Percentiles rank a stretch among this genome's conserved stretches.
Evolutionary conservation across 768 basidiomycete genomes (phyloP).

Genomic region (Pleurotus pulmonarius): DNA sequence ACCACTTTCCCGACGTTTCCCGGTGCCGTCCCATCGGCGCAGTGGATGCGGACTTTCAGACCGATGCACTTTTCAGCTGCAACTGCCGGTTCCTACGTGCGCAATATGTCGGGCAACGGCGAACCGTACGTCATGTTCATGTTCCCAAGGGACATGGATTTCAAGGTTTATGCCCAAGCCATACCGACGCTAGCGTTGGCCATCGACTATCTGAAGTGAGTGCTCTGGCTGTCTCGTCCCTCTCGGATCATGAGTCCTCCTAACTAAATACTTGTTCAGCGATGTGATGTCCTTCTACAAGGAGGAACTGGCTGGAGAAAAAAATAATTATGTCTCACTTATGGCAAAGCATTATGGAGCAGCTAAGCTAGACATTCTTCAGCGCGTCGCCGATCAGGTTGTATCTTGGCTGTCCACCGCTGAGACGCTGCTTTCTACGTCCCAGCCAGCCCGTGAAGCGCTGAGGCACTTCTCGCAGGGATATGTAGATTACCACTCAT

Average conservation of each 20-base stretch:
- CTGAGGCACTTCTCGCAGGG: background rate
- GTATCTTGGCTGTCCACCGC: background rate
- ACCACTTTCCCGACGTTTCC: background rate
- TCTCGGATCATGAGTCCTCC: background rate
- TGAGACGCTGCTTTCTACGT: background rate
- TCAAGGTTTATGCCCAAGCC: background rate
- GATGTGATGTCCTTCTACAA: slow-evolving; percentile 8
- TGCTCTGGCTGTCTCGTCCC: background rate
- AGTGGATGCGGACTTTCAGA: background rate
- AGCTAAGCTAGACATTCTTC: background rate
- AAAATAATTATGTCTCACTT: background rate
- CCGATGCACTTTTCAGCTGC: background rate
- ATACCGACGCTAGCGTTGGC: background rate
- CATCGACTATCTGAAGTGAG: slow-evolving; percentile 2
- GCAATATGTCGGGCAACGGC: background rate
- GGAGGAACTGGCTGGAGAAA: slow-evolving; percentile 1
- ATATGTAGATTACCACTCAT: background rate
- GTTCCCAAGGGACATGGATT: slow-evolving; percentile 1
- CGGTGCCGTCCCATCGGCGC: background rate
- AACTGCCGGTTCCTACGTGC: background rate
- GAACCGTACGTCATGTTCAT: slow-evolving; percentile 1
- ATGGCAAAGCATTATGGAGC: background rate
- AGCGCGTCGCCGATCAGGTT: background rate
- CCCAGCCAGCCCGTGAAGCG: background rate
- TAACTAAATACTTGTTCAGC: background rate